Base-by-base conservation (phyloP, 208 protist genomes). In the Giardia muris region DNA sequence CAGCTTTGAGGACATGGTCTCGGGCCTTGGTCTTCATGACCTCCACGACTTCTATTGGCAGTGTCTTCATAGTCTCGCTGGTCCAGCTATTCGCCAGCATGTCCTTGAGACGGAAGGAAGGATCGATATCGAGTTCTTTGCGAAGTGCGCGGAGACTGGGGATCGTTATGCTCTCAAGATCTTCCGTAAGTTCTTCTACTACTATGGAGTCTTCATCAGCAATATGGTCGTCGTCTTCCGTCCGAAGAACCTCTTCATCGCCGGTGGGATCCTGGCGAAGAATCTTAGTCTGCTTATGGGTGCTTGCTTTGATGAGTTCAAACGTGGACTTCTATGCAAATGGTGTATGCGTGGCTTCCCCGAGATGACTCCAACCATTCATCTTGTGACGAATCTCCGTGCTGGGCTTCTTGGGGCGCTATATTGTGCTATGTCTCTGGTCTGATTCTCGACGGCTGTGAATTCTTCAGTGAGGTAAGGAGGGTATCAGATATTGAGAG, bases 121-220 rank as follows among this genome's bases (percentile, higher is more conserved):
- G 3, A 89, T 89, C 4, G 42, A 4, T 43, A 43, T 89, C 3
- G 86, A 43, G 3, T 45, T 45, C 86, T 4, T 45, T 4, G 42
- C 86, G 39, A 89, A 45, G 3, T 45, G 42, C 19, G 86, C 86
- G 4, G 19, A 45, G 4, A 43, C 4, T 46, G 86, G 86, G 4
- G 42, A 89, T 89, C 4, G 45, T 10, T 4, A 45, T 45, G 87
- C 87, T 67, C n/a, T 2, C 2, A 47, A 47, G 43, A 47, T 90
- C n/a, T 47, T 90, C 42, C 30, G 45, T 2, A 90, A 47, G 2
- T 90, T 90, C 87, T 90, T 90, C 45, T 47, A 90, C 43, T 90
- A 2, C 2, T 90, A 90, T 47, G 87, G 87, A 0, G 30, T 22
- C 43, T 47, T 4, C 1, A 44, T 90, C 45, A 46, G 42, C 1